Base-by-base conservation (phyloP, 2,329 filamentous ascomycete genomes). In the Colletotrichum gigasporum region DNA sequence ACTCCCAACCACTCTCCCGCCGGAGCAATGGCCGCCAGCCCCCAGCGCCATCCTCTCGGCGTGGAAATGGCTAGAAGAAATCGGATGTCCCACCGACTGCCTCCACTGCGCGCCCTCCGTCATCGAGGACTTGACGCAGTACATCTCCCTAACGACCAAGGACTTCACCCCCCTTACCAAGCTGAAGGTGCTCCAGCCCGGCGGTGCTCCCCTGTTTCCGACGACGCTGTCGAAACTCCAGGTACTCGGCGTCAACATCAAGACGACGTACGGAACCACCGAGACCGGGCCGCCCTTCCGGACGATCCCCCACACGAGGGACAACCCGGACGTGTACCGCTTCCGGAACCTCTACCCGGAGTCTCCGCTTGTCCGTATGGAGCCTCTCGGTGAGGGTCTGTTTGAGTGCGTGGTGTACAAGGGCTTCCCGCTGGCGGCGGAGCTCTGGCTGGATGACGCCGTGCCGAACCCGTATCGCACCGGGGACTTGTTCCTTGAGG, bases 81-180 rank as follows among this genome's bases (percentile, higher is more conserved):
- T 59, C 2, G 60, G 60, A 2, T 59, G 34, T 16, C 54, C 60
- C 1, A 22, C 39, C 3, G 60, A 63, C 37, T 63, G 60, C 12
- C 55, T 59, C 3, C 60, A 63, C 10, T 63, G 60, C 5, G 60
- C 60, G 9, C 60, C 60, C 2, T 63, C 60, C 0, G 60, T 63
- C 16, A 63, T 63, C 8, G 60, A 63, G 11, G 60, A 63, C 18
- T 30, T 63, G 37, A 37, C 12, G 60, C n/a, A 63, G 12, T 63
- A 59, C 30, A 63, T 63, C 30, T 30, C 24, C 16, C 54, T 63
- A 2, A 63, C 60, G 1, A 52, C 60, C 16, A 47, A 39, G 14
- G 60, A 63, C 28, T 63, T 51, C 11, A 34, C 28, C 7, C 54
- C 45, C 3, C 45, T 63, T 8, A 35, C 24, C 3, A 42, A 24